phyloP scores from a whole-genome alignment of 2,329 filamentous ascomycete genomes.

The Talaromyces sp. region DNA sequence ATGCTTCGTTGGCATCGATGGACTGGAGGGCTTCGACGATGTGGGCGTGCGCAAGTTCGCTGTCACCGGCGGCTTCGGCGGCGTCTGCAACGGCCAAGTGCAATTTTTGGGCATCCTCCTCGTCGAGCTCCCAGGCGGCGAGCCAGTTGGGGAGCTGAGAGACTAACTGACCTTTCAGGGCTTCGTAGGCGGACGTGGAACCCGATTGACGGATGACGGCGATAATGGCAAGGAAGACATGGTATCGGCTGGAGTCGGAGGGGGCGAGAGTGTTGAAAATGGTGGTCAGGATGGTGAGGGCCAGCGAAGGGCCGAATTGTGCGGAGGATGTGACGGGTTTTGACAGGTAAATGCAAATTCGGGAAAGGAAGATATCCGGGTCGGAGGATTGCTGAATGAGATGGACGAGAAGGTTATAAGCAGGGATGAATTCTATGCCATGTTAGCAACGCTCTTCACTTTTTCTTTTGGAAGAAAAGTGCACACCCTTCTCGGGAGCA shows the following conservation, averaged over 20 bases:
- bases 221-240: conserved; percentile 86
- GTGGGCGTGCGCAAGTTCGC: conserved; percentile 71
- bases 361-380: conserved; percentile 78
- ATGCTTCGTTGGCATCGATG: conserved; percentile 60
- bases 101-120: conserved; percentile 78
- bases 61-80: conserved; percentile 73
- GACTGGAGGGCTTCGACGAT: conserved; percentile 72
- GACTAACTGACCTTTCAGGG: conserved; percentile 76
- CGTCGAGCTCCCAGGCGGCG: conserved; percentile 73
- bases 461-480: not conserved
- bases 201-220: conserved; percentile 71
- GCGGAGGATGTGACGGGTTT: conserved; percentile 84
- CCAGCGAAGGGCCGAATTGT: conserved; percentile 77
- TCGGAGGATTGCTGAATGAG: conserved; percentile 83
- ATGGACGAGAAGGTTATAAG: conserved; percentile 95
- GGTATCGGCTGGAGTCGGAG: conserved; percentile 75
- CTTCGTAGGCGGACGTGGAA: conserved; percentile 74
- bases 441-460: not conserved
- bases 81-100: conserved; percentile 79
- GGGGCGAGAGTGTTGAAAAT: conserved; percentile 90
- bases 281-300: conserved; percentile 85
- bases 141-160: conserved; percentile 76
- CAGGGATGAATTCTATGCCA: conserved; percentile 75
- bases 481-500: conserved; percentile 76
- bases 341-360: conserved; percentile 83